These are phyloP conservation scores for Scheffersomyces lignicola DNA, from an alignment of 1,139 yeast genomes.

Conservation along the genomic window DNA sequence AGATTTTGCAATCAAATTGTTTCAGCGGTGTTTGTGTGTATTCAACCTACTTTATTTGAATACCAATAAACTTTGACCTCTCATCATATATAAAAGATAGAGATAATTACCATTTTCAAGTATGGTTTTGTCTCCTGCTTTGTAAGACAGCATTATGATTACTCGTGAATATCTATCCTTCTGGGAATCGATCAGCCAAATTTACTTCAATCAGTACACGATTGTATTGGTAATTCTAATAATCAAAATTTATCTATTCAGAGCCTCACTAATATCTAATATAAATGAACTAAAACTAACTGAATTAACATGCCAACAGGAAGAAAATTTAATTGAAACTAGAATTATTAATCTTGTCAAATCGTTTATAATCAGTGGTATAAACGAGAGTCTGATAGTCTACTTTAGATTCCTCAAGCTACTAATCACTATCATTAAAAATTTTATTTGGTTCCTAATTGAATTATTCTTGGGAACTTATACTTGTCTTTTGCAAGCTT, in stretches of 20 bases:
- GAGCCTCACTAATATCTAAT: conserved; percentile 35
- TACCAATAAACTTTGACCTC: too few relatives aligned
- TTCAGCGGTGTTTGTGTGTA: too few relatives aligned
- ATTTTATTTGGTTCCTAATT: conserved; percentile 60
- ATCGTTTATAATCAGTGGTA: conserved; percentile 42
- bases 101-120: too few relatives aligned
- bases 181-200: conserved; percentile 53
- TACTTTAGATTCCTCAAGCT: conserved; percentile 31
- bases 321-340: conserved; percentile 15
- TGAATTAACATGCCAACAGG: conserved; percentile 16
- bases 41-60: too few relatives aligned
- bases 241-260: conserved; percentile 51
- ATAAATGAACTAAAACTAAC: conserved; percentile 9
- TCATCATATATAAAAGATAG: too few relatives aligned
- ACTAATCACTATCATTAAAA: conserved; percentile 56
- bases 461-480: conserved; percentile 82
- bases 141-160: too few relatives aligned
- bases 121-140: too few relatives aligned
- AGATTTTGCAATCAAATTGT: too few relatives aligned
- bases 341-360: conserved; percentile 58
- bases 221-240: conserved; percentile 44
- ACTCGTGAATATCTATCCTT: conserved; percentile 4
- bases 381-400: conserved; percentile 48
- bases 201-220: conserved; percentile 59
- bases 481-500: conserved; percentile 74